Base-by-base conservation (phyloP, 2,329 filamentous ascomycete species). In the Claviceps humidiphila region DNA sequence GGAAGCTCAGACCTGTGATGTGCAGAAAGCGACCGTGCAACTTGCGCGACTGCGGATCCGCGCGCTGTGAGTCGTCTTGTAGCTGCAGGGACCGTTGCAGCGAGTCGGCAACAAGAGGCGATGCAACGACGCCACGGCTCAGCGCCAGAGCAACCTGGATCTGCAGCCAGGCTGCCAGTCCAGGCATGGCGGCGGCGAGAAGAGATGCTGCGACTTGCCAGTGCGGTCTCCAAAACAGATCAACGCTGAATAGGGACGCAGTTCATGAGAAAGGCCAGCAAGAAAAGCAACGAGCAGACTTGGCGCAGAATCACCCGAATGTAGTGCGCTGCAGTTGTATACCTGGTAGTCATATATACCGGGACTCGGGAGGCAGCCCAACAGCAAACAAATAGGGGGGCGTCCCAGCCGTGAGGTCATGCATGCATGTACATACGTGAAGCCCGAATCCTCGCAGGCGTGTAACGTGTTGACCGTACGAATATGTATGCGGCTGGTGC, bases 11-110 rank as follows among this genome's bases (percentile, higher is more conserved):
- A 91, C 88, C 89, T 69, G 89, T 93, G 60, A 95, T 87, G 68
- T 95, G 89, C 63, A 95, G 75, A 71, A 95, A 95, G 64, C 80
- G 81, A 58, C 89, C 89, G 57, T 79, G 77, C 60, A 89, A 69
- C 61, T 73, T 75, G 56, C 71, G 71, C 52, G 60, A 60, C 54
- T 63, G 60, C 48, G 59, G 53, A 41, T 60, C 30, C 22, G 30
- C 16, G 16, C 43, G 50, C 45, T 34, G 49, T 39, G 52, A 39
- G 22, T 41, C 42, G 46, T 41, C 41, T 16, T 46, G 49, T 30
- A 50, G 20, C 20, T 46, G 49, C 43, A 52, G 20, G 24, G 13
- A 13, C 38, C 45, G 50, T 55, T 55, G 54, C 52, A 60, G 57
- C 37, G 50, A 53, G 52, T 47, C 54, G 40, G 58, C 55, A 34